Evolutionary conservation across 257 asterid genomes (phyloP).

Genomic region (Solanum bukasovii): DNA sequence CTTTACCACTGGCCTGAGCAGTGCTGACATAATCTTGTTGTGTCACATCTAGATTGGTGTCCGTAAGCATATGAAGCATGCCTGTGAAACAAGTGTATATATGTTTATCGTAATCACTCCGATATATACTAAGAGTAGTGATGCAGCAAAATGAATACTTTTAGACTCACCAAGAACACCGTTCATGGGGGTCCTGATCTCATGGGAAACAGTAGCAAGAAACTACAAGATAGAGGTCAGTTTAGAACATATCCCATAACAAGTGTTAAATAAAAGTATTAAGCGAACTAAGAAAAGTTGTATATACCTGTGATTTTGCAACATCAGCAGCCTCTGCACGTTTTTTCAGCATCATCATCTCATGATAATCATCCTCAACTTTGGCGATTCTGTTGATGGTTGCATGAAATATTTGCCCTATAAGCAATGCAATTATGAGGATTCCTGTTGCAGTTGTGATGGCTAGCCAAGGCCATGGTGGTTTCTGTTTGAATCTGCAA

Average conservation of each 20-base stretch:
- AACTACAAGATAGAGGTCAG: slow-evolving; percentile 44
- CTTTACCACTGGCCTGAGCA: slow-evolving; percentile 98
- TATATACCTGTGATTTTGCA: slow-evolving; percentile 79
- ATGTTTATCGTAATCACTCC: not conserved
- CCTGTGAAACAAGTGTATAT: slow-evolving; percentile 31
- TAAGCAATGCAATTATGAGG: slow-evolving; percentile 50
- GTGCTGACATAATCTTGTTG: slow-evolving; percentile 92
- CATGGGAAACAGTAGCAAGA: slow-evolving; percentile 98
- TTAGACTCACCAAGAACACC: slow-evolving; percentile 84
- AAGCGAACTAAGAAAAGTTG: not conserved
- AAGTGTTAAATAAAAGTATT: not conserved
- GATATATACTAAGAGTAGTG: not conserved
- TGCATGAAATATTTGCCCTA: slow-evolving; percentile 60
- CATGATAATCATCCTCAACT: slow-evolving; percentile 77
- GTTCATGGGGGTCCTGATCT: slow-evolving; percentile 99
- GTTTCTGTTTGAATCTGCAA: slow-evolving; percentile 81
- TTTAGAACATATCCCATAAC: not conserved
- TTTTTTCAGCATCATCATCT: slow-evolving; percentile 69
- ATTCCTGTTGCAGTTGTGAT: slow-evolving; percentile 39
- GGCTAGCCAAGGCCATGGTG: slow-evolving; percentile 89
- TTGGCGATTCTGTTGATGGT: slow-evolving; percentile 72
- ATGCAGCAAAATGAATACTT: not conserved
- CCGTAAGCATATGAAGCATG: slow-evolving; percentile 98
- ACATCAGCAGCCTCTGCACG: slow-evolving; percentile 89
- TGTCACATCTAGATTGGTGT: slow-evolving; percentile 83